A percentile compares a stretch with the other conserved stretches of the same genome.
Conservation (phyloP, 2,329 filamentous ascomycete species). For the Tympanopsis confertula region DNA sequence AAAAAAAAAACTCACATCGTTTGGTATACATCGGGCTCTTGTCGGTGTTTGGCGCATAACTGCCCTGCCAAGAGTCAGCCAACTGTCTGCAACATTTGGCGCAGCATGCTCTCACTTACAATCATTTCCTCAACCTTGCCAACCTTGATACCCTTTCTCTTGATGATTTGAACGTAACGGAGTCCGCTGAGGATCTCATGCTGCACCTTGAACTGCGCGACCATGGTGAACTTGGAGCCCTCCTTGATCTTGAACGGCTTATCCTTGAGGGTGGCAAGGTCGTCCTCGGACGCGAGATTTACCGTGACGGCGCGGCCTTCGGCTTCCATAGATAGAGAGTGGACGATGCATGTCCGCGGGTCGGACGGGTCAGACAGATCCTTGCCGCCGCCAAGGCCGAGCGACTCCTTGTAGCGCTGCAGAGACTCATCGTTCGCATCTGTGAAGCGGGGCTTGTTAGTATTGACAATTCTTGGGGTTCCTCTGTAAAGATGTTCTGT, state of each 20-base stretch:
- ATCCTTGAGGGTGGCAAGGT: conserved; percentile 69
- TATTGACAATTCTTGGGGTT: background rate
- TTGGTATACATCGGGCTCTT: conserved; percentile 79
- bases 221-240: conserved; percentile 86
- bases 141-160: conserved; percentile 73
- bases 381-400: conserved; percentile 69
- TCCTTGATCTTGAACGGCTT: conserved; percentile 98
- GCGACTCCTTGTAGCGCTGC: conserved; percentile 92
- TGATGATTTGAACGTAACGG: conserved; percentile 91
- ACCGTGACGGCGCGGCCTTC: conserved; percentile 82
- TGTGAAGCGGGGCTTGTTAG: conserved; percentile 16
- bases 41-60: conserved; percentile 84
- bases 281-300: conserved; percentile 65
- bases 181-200: conserved; percentile 90
- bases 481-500: background rate
- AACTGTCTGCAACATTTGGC: conserved; percentile 4
- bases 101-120: conserved; percentile 37
- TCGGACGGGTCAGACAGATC: conserved; percentile 69
- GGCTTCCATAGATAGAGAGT: conserved; percentile 77
- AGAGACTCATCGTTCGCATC: conserved; percentile 78
- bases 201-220: conserved; percentile 87
- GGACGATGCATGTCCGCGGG: conserved; percentile 83
- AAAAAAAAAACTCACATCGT: conserved; percentile 57
- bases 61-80: conserved; percentile 49
- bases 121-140: conserved; percentile 98